Conservation (phyloP, 176 grass and related monocot genomes). For the Zizania latifolia region DNA sequence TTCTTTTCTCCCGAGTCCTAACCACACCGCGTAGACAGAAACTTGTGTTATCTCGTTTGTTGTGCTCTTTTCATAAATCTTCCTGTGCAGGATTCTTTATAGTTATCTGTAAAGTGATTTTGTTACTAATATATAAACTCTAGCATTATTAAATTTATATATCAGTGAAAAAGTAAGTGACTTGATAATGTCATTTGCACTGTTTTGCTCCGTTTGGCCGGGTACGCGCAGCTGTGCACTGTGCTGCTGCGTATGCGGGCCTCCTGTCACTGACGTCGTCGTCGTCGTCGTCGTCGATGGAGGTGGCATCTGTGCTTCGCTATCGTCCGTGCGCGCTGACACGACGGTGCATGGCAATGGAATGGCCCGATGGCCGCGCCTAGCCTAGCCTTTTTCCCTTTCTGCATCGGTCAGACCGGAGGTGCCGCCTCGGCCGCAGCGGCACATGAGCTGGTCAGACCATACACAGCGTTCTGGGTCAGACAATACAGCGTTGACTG, state of each 20-base stretch:
- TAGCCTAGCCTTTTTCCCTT: no score
- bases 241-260: no score
- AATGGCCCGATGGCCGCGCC: not conserved
- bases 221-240: not conserved
- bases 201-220: not conserved
- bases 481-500: slow-evolving; percentile 18
- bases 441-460: slow-evolving; percentile 24
- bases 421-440: not conserved
- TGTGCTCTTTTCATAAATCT: no score
- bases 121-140: no score
- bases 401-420: not conserved
- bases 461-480: not conserved
- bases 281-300: not conserved
- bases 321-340: not conserved
- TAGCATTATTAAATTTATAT: no score
- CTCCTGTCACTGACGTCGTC: not conserved
- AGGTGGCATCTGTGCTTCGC: not conserved
- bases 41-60: no score
- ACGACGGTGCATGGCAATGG: not conserved
- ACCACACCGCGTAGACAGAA: no score
- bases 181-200: no score
- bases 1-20: no score
- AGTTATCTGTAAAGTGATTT: no score
- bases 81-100: no score
- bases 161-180: no score